A percentile compares a stretch with the other conserved stretches of the same genome.
These are phyloP conservation scores for Pseudisothecium myosuroides DNA, from an alignment of 225 moss, liverwort and hornwort genomes.

Conservation along the genomic window DNA sequence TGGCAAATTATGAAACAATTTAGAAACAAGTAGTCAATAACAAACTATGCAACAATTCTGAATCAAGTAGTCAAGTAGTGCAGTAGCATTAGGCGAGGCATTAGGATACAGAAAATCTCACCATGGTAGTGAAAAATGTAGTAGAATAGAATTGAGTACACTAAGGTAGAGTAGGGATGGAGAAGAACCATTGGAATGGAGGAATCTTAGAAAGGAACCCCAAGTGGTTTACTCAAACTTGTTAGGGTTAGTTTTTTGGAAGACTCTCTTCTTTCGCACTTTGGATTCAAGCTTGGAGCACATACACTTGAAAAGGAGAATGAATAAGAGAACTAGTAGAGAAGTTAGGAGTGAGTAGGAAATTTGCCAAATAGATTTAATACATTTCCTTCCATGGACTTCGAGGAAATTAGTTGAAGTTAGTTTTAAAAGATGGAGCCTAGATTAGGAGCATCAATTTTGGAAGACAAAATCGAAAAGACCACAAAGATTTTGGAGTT, in stretches of 20 bases:
- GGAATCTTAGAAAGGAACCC: rapidly evolving
- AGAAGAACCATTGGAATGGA: neutral
- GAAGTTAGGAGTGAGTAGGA: neutral
- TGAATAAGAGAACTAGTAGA: neutral
- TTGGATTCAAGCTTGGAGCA: neutral
- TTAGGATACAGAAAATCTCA: neutral
- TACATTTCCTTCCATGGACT: too few species aligned
- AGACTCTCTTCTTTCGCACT: too few species aligned
- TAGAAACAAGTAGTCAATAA: neutral
- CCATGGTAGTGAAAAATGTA: too few species aligned
- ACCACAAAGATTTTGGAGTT: too few species aligned
- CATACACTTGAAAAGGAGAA: neutral
- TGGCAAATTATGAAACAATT: neutral
- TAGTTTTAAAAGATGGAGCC: too few species aligned
- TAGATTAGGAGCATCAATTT: neutral
- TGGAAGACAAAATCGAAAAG: neutral
- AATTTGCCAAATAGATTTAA: too few species aligned
- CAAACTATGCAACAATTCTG: neutral
- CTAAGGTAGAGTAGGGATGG: too few species aligned
- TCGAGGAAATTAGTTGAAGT: neutral
- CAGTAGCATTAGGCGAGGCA: neutral
- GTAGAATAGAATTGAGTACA: too few species aligned
- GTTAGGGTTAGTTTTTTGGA: rapidly evolving
- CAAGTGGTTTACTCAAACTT: neutral
- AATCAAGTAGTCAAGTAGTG: neutral